A percentile compares a stretch with the other conserved stretches of the same genome.
phyloP scores from a whole-genome alignment of 192 early-diverging fungal genomes.

The Linnemannia zychae region DNA sequence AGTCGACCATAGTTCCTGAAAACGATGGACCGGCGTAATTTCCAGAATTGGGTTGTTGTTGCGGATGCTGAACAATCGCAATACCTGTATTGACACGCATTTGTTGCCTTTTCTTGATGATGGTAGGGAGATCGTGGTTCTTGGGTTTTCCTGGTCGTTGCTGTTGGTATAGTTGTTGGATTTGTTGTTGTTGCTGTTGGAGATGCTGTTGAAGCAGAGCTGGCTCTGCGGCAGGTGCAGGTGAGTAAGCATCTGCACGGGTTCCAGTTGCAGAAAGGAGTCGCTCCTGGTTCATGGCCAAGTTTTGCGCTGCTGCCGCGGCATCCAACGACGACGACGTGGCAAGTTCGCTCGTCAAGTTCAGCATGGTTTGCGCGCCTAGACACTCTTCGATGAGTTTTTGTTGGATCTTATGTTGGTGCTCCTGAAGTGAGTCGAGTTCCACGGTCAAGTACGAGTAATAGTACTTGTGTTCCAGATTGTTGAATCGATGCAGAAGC shows the following conservation, averaged over 20 bases:
- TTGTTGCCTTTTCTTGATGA: conserved; percentile 39
- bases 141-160: conserved; percentile 11
- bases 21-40: not conserved
- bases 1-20: not conserved
- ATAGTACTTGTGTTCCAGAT: conserved; percentile 29
- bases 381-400: conserved; percentile 28
- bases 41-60: conserved; percentile 4
- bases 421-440: conserved; percentile 27
- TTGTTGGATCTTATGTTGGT: conserved; percentile 24
- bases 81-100: conserved; percentile 36
- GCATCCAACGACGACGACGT: not conserved
- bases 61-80: not conserved
- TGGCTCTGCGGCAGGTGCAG: conserved; percentile 7
- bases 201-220: not conserved
- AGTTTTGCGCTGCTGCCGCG: not conserved
- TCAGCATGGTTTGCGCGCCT: not conserved
- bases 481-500: conserved; percentile 27
- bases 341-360: not conserved
- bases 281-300: not conserved
- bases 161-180: conserved; percentile 17
- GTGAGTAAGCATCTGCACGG: not conserved
- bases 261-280: not conserved
- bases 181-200: not conserved
- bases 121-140: conserved; percentile 29
- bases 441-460: conserved; percentile 50